A percentile compares a stretch with the other conserved stretches of the same genome.
phyloP scores from a whole-genome alignment of 805 yeast genomes.

The Ogataea henricii region DNA sequence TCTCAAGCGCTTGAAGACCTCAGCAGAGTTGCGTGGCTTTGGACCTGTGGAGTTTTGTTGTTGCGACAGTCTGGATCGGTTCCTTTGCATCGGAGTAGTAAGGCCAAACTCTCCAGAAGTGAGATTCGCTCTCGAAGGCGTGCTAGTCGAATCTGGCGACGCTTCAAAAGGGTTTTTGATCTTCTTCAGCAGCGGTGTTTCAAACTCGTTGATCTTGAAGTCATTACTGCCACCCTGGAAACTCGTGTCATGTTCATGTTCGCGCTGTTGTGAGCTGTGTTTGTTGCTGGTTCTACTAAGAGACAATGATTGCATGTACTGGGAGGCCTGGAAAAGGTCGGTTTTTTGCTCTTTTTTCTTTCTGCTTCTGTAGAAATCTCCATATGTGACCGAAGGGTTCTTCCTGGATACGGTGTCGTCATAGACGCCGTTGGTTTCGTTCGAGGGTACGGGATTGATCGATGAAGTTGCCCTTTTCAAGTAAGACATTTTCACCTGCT shows the following conservation, averaged over 20 bases:
- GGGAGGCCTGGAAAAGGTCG: slow-evolving; percentile 5
- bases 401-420: slow-evolving; percentile 1
- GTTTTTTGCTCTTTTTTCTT: neutral
- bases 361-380: slow-evolving; percentile 1
- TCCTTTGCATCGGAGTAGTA: slow-evolving; percentile 7
- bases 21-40: slow-evolving; percentile 17
- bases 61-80: slow-evolving; percentile 1
- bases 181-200: slow-evolving; percentile 32
- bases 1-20: slow-evolving; percentile 27
- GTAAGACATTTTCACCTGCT: neutral
- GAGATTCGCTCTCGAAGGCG: slow-evolving; percentile 15
- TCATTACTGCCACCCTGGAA: slow-evolving; percentile 8
- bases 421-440: neutral
- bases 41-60: neutral
- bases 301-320: slow-evolving; percentile 3
- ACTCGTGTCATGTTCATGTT: slow-evolving; percentile 1
- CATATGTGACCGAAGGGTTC: neutral
- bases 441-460: neutral
- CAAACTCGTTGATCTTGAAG: slow-evolving; percentile 19
- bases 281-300: neutral
- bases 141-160: slow-evolving; percentile 27
- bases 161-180: slow-evolving; percentile 42
- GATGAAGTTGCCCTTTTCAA: slow-evolving; percentile 1
- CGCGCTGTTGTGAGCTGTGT: slow-evolving; percentile 4
- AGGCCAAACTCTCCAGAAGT: neutral